A percentile compares a stretch with the other conserved stretches of the same genome.
Conservation (phyloP, 1,284 basidiomycete genomes). For the Malassezia cuniculi region DNA sequence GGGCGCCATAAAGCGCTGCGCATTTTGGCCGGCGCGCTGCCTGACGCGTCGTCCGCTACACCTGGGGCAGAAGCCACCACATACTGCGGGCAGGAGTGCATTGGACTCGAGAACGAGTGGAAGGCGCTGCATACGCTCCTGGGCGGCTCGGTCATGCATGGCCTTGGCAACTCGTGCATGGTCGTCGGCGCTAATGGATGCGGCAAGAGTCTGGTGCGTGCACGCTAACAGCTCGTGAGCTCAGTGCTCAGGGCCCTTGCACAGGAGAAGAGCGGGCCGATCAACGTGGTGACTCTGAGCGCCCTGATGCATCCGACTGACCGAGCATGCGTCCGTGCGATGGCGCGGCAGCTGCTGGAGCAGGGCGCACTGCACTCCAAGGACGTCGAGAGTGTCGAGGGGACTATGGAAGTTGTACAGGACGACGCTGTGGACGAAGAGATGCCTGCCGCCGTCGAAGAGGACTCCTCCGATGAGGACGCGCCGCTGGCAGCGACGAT, state of each 20-base stretch:
- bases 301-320: slow-evolving; percentile 32
- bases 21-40: no score
- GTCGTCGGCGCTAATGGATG: slow-evolving; percentile 30
- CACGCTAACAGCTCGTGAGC: slow-evolving; percentile 17
- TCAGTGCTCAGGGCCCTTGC: slow-evolving; percentile 21
- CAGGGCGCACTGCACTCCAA: slow-evolving; percentile 25
- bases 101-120: slow-evolving; percentile 27
- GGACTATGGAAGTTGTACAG: background rate
- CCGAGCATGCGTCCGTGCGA: slow-evolving; percentile 30
- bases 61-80: slow-evolving; percentile 5
- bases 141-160: slow-evolving; percentile 17
- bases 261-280: background rate
- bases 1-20: no score
- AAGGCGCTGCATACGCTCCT: slow-evolving; percentile 20
- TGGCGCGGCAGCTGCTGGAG: slow-evolving; percentile 35
- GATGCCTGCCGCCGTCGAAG: slow-evolving; percentile 6
- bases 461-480: slow-evolving; percentile 16
- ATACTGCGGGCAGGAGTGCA: slow-evolving; percentile 19
- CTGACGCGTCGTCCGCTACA: no score
- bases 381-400: slow-evolving; percentile 8
- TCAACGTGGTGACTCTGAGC: slow-evolving; percentile 21
- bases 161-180: slow-evolving; percentile 37
- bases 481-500: slow-evolving; percentile 15
- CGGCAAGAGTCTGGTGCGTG: slow-evolving; percentile 24
- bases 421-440: slow-evolving; percentile 10